Conservation (phyloP, 768 basidiomycete genomes). For the Rhodotorula graminis region DNA sequence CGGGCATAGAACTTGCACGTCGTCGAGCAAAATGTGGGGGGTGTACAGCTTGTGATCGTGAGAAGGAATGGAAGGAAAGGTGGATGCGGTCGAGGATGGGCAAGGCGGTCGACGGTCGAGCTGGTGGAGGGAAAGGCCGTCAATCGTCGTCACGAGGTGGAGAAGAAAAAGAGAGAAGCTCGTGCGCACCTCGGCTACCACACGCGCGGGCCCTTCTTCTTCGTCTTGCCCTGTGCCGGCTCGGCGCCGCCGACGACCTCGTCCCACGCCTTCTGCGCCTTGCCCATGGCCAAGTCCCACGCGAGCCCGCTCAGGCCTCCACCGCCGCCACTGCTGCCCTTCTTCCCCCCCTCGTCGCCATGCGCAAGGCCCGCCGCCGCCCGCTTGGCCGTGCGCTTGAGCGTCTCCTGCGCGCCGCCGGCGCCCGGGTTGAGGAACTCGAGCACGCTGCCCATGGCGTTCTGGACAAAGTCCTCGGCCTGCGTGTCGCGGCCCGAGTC, state of each 20-base stretch:
- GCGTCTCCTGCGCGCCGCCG: background rate
- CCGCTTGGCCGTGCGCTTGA: conserved; percentile 6
- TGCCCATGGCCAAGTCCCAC: conserved; percentile 8
- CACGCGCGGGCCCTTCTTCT: background rate
- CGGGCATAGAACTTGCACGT: no score
- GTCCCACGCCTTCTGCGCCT: conserved; percentile 26
- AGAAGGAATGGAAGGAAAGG: no score
- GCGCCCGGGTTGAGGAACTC: conserved; percentile 1
- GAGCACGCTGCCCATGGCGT: conserved; percentile 9
- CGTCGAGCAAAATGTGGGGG: no score
- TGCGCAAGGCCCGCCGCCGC: background rate
- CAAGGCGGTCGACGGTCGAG: no score
- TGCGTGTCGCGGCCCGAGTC: conserved; percentile 1
- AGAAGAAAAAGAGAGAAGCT: background rate
- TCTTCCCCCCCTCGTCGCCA: background rate
- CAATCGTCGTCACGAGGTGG: no score
- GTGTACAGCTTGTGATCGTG: no score
- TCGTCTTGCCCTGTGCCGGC: background rate
- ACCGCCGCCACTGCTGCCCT: background rate
- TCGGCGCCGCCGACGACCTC: conserved; percentile 2
- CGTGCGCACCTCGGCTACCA: background rate
- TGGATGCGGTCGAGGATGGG: no score
- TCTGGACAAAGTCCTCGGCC: conserved; percentile 20
- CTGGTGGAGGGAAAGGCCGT: no score
- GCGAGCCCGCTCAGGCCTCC: conserved; percentile 5